Percentiles rank a stretch among this genome's conserved stretches.
phyloP scores from a whole-genome alignment of 768 basidiomycete species.

The Termitomyces sp. region DNA sequence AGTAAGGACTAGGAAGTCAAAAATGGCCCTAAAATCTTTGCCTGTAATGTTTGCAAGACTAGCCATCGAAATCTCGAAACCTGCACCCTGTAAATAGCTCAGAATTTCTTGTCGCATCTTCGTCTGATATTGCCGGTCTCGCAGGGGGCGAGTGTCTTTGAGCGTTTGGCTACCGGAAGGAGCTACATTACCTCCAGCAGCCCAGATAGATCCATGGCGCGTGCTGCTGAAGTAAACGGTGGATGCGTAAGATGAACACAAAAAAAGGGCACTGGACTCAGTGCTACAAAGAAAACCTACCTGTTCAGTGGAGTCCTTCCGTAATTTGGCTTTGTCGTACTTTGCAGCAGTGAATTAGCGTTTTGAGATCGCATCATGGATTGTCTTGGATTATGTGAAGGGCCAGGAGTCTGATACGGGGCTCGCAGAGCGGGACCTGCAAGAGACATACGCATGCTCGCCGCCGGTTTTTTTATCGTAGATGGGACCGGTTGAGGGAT shows the following conservation, averaged over 20 bases:
- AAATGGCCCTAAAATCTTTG: slow-evolving; percentile 82
- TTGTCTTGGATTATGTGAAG: slow-evolving; percentile 55
- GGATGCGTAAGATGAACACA: background rate
- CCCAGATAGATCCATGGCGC: slow-evolving; percentile 75
- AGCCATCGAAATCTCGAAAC: slow-evolving; percentile 62
- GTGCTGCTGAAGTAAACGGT: slow-evolving; percentile 41
- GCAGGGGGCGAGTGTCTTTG: slow-evolving; percentile 75
- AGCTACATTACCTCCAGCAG: slow-evolving; percentile 42
- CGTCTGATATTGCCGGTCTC: slow-evolving; percentile 66
- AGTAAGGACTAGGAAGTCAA: slow-evolving; percentile 66
- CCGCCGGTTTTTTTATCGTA: slow-evolving; percentile 62
- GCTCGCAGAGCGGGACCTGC: slow-evolving; percentile 70
- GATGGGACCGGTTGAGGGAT: slow-evolving; percentile 61
- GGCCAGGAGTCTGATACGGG: slow-evolving; percentile 35
- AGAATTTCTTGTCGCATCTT: slow-evolving; percentile 77
- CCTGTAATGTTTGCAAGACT: slow-evolving; percentile 74
- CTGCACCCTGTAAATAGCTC: slow-evolving; percentile 59
- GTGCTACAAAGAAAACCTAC: slow-evolving; percentile 34
- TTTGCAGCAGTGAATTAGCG: slow-evolving; percentile 61
- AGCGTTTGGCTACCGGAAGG: slow-evolving; percentile 47
- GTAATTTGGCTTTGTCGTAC: slow-evolving; percentile 57
- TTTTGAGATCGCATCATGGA: slow-evolving; percentile 69
- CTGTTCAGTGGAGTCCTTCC: slow-evolving; percentile 73
- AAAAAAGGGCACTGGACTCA: slow-evolving; percentile 6
- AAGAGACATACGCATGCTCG: slow-evolving; percentile 60